phyloP scores from a whole-genome alignment of 164 flowering plant species.

The Sedum album region DNA sequence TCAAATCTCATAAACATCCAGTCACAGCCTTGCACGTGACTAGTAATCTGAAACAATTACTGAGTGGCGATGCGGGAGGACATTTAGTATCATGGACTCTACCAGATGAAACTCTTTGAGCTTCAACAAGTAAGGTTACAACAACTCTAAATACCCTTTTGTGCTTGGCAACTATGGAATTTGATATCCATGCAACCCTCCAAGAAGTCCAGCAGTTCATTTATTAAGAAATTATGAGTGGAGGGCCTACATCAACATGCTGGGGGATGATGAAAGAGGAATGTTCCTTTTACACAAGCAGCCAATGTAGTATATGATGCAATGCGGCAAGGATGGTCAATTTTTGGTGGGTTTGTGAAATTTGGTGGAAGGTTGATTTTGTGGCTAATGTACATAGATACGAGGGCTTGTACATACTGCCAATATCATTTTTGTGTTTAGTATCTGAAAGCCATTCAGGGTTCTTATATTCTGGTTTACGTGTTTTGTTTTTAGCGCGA shows the following conservation, averaged over 20 bases:
- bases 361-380: neutral
- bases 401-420: neutral
- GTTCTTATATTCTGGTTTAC: too few relatives aligned
- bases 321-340: neutral
- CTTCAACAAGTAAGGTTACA: slow-evolving; percentile 46
- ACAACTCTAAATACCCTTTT: neutral
- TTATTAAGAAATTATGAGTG: neutral
- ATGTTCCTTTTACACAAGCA: neutral
- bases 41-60: slow-evolving; percentile 69
- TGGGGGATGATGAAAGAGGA: neutral
- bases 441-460: neutral
- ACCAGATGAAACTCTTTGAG: slow-evolving; percentile 62
- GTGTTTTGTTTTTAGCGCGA: too few relatives aligned
- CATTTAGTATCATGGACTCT: slow-evolving; percentile 82
- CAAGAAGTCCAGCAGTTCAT: neutral
- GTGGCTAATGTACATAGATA: slow-evolving; percentile 7
- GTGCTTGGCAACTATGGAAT: neutral
- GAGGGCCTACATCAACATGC: neutral
- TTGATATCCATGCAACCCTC: slow-evolving; percentile 8
- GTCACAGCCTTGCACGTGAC: slow-evolving; percentile 83
- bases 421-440: neutral
- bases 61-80: slow-evolving; percentile 91
- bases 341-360: neutral
- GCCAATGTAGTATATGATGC: neutral
- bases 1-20: slow-evolving; percentile 77